Percentiles rank a stretch among this genome's conserved stretches.
Evolutionary conservation across 305 asterid species (phyloP).

Genomic region (Nicotiana rustica): DNA sequence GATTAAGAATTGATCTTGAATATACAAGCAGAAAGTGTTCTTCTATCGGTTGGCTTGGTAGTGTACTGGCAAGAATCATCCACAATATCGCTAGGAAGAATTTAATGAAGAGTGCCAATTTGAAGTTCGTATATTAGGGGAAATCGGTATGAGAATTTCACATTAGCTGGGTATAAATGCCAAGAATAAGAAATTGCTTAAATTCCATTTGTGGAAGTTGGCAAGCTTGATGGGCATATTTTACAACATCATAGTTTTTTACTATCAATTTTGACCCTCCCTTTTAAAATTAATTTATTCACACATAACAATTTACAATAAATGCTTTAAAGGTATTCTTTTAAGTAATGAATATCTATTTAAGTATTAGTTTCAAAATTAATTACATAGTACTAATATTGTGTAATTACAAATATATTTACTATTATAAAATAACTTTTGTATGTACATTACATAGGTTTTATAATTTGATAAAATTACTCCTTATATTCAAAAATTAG

Average conservation of each 20-base stretch:
- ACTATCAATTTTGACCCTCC: too few relatives aligned
- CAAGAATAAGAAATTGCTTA: conserved; percentile 19
- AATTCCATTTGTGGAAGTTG: conserved; percentile 10
- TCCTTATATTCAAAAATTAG: too few relatives aligned
- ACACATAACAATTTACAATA: too few relatives aligned
- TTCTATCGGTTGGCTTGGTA: background rate
- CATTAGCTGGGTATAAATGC: background rate
- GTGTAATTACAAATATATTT: too few relatives aligned
- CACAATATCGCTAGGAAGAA: background rate
- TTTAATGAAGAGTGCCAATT: background rate
- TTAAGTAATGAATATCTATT: too few relatives aligned
- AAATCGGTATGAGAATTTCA: conserved; percentile 16
- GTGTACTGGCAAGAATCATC: background rate
- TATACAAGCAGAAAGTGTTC: background rate
- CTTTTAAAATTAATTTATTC: too few relatives aligned
- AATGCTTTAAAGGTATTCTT: too few relatives aligned
- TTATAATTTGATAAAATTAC: too few relatives aligned
- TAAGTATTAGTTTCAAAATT: too few relatives aligned
- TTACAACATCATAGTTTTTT: background rate
- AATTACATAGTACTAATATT: too few relatives aligned
- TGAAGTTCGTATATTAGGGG: background rate
- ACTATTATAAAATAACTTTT: too few relatives aligned
- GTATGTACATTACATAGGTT: too few relatives aligned
- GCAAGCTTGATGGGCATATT: conserved; percentile 16
- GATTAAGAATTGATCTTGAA: background rate